Conservation (phyloP, 2,329 filamentous ascomycete genomes). For the Apiospora rasikravindrae region DNA sequence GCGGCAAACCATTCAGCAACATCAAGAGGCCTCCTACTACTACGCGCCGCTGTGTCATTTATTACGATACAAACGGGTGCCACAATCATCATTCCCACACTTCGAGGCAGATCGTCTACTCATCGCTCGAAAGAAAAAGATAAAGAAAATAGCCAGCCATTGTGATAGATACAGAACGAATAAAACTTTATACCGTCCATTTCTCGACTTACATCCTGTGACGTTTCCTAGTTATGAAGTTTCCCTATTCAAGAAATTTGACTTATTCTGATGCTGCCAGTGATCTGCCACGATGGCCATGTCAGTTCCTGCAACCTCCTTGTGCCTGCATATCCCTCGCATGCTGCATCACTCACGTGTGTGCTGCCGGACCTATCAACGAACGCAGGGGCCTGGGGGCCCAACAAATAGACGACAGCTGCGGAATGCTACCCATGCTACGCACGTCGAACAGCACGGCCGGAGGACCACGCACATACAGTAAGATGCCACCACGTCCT, state of each 20-base stretch:
- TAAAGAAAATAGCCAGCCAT: not conserved
- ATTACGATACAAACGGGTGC: not conserved
- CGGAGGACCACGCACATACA: not conserved
- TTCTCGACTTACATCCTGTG: not conserved
- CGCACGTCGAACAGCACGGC: not conserved
- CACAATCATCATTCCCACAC: not conserved
- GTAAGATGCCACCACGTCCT: not conserved
- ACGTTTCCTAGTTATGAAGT: not conserved
- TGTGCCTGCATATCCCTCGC: not conserved
- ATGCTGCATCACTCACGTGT: not conserved
- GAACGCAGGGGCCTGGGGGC: not conserved
- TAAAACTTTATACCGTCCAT: not conserved
- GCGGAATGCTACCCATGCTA: not conserved
- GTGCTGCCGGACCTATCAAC: not conserved
- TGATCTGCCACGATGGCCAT: not conserved
- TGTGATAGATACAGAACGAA: conserved; percentile 4
- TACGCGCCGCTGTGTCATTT: not conserved
- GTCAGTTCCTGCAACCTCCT: not conserved
- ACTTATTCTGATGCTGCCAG: not conserved
- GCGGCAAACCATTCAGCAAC: not conserved
- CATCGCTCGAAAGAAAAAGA: not conserved
- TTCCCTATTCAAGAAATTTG: not conserved
- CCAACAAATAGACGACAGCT: not conserved
- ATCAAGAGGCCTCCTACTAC: not conserved
- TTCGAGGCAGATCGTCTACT: not conserved